phyloP scores from a whole-genome alignment of 441 rosid species.

The Pelargonium myrrhifolium region DNA sequence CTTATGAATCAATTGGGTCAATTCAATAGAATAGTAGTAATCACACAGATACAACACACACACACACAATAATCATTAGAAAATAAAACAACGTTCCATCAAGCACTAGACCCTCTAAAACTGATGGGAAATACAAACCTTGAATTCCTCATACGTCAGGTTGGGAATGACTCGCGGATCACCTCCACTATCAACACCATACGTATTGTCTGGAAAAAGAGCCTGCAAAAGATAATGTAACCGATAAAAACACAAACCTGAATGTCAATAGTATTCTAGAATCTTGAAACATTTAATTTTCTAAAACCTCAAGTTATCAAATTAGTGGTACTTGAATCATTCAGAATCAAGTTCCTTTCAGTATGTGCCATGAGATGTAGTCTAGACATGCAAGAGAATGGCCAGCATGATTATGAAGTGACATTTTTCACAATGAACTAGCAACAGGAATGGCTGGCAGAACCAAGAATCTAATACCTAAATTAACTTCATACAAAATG shows the following conservation, averaged over 20 bases:
- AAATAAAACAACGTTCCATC: not conserved
- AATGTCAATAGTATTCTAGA: not conserved
- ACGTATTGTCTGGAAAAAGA: constrained; percentile 76
- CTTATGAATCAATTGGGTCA: not conserved
- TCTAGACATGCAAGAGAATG: not conserved
- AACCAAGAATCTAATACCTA: not conserved
- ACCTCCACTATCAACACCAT: constrained; percentile 95
- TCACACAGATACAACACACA: constrained; percentile 8
- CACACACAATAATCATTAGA: not conserved
- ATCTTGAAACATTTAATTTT: not conserved
- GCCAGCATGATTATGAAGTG: not conserved
- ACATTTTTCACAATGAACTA: not conserved
- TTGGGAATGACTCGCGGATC: constrained; percentile 89
- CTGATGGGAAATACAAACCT: constrained; percentile 37
- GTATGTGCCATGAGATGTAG: not conserved
- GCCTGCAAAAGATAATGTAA: constrained; percentile 42
- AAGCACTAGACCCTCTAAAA: constrained; percentile 1
- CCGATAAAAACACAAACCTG: constrained; percentile 2
- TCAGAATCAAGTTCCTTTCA: not conserved
- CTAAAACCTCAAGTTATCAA: not conserved
- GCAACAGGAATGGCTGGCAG: not conserved
- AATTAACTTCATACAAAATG: not conserved
- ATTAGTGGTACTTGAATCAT: not conserved
- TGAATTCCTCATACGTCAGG: constrained; percentile 70
- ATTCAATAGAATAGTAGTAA: constrained; percentile 7